Base-by-base conservation (phyloP, 2,329 filamentous ascomycete genomes). In the Neofusicoccum kwambonambiense region DNA sequence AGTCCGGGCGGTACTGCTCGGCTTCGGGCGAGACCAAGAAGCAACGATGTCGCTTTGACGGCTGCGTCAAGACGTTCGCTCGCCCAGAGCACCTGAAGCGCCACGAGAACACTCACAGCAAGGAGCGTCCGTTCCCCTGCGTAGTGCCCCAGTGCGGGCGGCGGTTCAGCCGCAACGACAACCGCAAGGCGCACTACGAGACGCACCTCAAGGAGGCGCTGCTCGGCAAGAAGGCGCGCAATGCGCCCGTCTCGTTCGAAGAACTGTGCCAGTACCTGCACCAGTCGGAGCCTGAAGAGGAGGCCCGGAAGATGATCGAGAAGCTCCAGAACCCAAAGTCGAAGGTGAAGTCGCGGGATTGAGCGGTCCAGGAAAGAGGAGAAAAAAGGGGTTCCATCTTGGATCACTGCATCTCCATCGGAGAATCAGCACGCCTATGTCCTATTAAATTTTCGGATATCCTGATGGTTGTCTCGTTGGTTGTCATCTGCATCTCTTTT, bases 81-180 rank as follows among this genome's bases (percentile, higher is more conserved):
- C 69, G 75, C 6, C 68, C 69, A 9, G 75, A 77, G 50, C 75
- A 77, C 62, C 66, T 72, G 9, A 73, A 71, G 60, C 68, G 75
- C 4, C 74, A 76, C 62, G 58, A 69, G 57, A 65, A 70, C 34
- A 76, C 69, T 0, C 74, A 76, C 64, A 65, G 57, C 3, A 68
- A 66, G 4, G 57, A 67, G 44, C 68, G 68, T 8, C 64, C 67
- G 8, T 74, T 69, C 52, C 37, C 56, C 6, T 77, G 74, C 65
- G 66, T 62, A 8, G 49, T 67, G 9, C 65, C 63, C 17, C 66
- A 70, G 11, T 77, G 74, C 65, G 39, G 44, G 1, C 75, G 69
- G 44, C 51, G 41, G 3, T 76, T 77, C 66, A 69, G 70, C 57
- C 67, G 75, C 34, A 72, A 74, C 64, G 75, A 77, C 68, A 77